Evolutionary conservation across 2,329 filamentous ascomycete species (phyloP).

Genomic region (Exophiala sideris): DNA sequence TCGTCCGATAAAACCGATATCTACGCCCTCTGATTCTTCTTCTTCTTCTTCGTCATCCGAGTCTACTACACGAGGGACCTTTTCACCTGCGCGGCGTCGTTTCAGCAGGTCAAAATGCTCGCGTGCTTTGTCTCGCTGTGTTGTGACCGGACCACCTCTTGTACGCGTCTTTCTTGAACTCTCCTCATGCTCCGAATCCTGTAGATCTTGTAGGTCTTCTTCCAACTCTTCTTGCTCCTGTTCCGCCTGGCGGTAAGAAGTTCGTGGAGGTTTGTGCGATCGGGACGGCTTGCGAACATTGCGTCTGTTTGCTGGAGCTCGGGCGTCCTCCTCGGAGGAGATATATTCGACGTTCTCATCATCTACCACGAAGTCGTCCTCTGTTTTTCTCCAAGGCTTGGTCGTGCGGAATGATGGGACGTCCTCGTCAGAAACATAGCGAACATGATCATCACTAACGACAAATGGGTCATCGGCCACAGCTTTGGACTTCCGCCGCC

Average conservation of each 20-base stretch:
- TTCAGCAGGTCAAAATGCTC: slow-evolving; percentile 43
- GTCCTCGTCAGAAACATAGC: slow-evolving; percentile 11
- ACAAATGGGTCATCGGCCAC: slow-evolving; percentile 27
- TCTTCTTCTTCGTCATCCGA: slow-evolving; percentile 29
- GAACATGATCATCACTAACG: slow-evolving; percentile 27
- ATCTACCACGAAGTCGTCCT: slow-evolving; percentile 30
- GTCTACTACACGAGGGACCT: slow-evolving; percentile 32
- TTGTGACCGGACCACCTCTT: slow-evolving; percentile 39
- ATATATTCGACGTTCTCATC: slow-evolving; percentile 27
- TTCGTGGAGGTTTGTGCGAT: slow-evolving; percentile 5
- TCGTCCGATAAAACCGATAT: slow-evolving; percentile 24
- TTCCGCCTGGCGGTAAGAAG: slow-evolving; percentile 5
- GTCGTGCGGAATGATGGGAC: slow-evolving; percentile 29
- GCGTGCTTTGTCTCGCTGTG: slow-evolving; percentile 38
- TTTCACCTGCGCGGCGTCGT: slow-evolving; percentile 42
- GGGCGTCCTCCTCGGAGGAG: slow-evolving; percentile 11
- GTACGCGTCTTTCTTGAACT: slow-evolving; percentile 39
- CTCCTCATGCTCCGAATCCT: slow-evolving; percentile 40
- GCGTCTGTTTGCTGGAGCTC: not conserved
- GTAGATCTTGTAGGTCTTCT: slow-evolving; percentile 44
- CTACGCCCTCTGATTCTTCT: slow-evolving; percentile 24
- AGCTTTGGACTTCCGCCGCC: slow-evolving; percentile 22
- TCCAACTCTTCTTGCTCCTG: slow-evolving; percentile 42
- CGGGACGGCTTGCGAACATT: not conserved
- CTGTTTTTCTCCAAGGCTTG: slow-evolving; percentile 28